Evolutionary conservation across 2,329 filamentous ascomycete genomes (phyloP).

Genomic region (Aureobasidium sp.): DNA sequence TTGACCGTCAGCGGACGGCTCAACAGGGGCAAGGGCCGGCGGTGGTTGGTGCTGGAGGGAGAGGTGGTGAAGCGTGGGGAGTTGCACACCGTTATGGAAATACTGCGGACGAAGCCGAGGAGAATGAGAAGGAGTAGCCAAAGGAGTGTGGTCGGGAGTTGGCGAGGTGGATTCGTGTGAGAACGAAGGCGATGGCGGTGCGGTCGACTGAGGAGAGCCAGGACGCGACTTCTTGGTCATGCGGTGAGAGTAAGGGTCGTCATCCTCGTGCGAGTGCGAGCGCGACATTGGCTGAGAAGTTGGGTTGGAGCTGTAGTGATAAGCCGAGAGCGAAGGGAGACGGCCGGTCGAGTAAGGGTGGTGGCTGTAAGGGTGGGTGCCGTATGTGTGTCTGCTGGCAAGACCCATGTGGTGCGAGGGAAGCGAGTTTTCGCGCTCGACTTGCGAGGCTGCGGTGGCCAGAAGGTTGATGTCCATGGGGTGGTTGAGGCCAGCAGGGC

Average conservation of each 20-base stretch:
- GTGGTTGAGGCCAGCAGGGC: conserved; percentile 43
- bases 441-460: conserved; percentile 61
- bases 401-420: conserved; percentile 34
- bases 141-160: conserved; percentile 96
- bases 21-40: conserved; percentile 64
- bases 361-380: conserved; percentile 34
- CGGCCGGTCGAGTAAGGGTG: conserved; percentile 52
- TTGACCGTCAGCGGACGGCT: conserved; percentile 55
- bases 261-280: conserved; percentile 74
- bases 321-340: conserved; percentile 72
- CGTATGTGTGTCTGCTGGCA: conserved; percentile 23
- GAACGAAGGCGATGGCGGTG: conserved; percentile 91
- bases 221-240: conserved; percentile 83
- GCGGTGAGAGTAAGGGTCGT: conserved; percentile 70
- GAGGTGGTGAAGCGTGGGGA: conserved; percentile 76
- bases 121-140: conserved; percentile 91
- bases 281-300: conserved; percentile 75
- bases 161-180: conserved; percentile 93
- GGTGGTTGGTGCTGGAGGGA: conserved; percentile 52
- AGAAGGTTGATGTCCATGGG: conserved; percentile 60
- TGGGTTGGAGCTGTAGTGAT: conserved; percentile 48
- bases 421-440: conserved; percentile 55
- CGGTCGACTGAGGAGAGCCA: conserved; percentile 90
- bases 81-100: conserved; percentile 62
- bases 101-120: conserved; percentile 77